Evolutionary conservation across 2,329 filamentous ascomycete species (phyloP).

Genomic region (Sporothrix schenckii): DNA sequence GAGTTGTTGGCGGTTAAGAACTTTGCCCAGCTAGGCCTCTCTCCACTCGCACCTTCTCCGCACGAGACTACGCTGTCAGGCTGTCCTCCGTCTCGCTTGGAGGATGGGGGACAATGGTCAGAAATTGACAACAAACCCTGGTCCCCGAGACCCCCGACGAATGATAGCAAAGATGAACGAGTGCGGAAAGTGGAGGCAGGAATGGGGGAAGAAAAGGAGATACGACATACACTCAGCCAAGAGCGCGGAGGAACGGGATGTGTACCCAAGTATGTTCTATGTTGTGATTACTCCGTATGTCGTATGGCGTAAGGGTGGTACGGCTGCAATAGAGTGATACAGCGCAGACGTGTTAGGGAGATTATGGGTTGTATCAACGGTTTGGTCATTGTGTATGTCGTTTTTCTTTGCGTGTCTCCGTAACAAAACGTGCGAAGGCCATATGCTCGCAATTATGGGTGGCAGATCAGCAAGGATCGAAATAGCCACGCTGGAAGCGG

Average conservation of each 20-base stretch:
- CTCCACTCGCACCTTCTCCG: conserved; percentile 18
- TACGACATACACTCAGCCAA: background rate
- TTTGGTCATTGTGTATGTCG: background rate
- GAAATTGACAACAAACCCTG: background rate
- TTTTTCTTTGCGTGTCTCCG: background rate
- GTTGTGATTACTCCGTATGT: too few relatives aligned
- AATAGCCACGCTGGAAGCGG: conserved; percentile 4
- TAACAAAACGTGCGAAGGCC: background rate
- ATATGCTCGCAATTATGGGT: background rate
- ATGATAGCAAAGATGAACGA: background rate
- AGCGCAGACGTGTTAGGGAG: background rate
- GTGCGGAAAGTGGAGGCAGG: background rate
- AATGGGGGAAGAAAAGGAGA: background rate
- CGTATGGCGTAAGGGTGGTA: background rate
- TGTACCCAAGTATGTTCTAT: background rate
- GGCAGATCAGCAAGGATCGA: background rate
- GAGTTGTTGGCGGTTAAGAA: background rate
- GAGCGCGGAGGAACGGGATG: background rate
- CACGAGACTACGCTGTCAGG: too few relatives aligned
- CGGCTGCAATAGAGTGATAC: too few relatives aligned
- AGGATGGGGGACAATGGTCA: background rate
- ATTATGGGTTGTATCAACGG: background rate
- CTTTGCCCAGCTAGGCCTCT: background rate
- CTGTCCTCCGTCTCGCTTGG: too few relatives aligned
- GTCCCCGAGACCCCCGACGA: conserved; percentile 2